A percentile compares a stretch with the other conserved stretches of the same genome.
phyloP scores from a whole-genome alignment of 441 rosid species.

The Adansonia madagascariensis region DNA sequence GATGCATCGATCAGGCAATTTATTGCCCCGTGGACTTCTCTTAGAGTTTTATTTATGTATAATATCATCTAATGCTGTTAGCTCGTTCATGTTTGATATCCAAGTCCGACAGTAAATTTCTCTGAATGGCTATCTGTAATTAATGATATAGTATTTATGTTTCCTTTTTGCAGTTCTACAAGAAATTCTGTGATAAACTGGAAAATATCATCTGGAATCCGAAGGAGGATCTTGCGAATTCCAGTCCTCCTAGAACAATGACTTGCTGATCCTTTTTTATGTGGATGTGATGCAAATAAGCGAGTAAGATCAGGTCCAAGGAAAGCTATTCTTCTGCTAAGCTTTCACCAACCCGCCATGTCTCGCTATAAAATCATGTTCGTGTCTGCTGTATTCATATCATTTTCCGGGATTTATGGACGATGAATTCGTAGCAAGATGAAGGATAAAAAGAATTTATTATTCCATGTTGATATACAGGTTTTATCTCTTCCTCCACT shows the following conservation, averaged over 20 bases:
- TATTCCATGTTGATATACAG: background rate
- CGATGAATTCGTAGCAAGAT: background rate
- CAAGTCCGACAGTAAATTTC: background rate
- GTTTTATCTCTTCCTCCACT: background rate
- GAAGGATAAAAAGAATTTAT: background rate
- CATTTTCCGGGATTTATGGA: background rate
- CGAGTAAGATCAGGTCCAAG: background rate
- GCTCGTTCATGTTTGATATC: conserved; percentile 4
- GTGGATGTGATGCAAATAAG: conserved; percentile 37
- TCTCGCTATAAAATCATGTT: background rate
- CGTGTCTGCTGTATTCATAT: background rate
- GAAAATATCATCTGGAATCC: conserved; percentile 83
- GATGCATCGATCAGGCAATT: background rate
- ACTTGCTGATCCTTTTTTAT: conserved; percentile 51
- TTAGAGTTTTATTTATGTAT: background rate
- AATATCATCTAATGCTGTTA: background rate
- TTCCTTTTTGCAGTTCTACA: conserved; percentile 67
- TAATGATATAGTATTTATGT: background rate
- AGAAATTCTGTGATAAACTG: conserved; percentile 73
- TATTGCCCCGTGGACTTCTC: background rate
- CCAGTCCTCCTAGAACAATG: conserved; percentile 50
- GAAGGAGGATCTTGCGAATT: conserved; percentile 43
- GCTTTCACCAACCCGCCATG: background rate
- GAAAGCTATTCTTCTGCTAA: background rate
- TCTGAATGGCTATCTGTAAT: background rate